These are phyloP conservation scores for Pezicula carpinea DNA, from an alignment of 2,329 filamentous ascomycete species.

Conservation along the genomic window DNA sequence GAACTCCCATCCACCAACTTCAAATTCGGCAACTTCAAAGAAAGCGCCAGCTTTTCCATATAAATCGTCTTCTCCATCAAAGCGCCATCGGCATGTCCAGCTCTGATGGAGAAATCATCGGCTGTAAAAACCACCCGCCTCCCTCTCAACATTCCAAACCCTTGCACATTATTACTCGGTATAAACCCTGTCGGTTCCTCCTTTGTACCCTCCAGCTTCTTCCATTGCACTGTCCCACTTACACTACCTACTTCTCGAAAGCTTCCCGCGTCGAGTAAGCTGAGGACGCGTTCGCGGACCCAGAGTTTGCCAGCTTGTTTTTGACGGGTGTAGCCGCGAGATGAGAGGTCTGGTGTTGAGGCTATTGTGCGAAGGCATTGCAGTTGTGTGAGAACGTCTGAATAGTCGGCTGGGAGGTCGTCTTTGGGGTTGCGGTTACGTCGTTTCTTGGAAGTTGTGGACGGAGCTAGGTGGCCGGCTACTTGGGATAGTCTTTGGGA, in stretches of 20 bases:
- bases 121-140: slow-evolving; percentile 56
- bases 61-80: slow-evolving; percentile 54
- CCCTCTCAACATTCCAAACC: slow-evolving; percentile 46
- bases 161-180: slow-evolving; percentile 60
- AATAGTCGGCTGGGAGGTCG: slow-evolving; percentile 54
- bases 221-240: slow-evolving; percentile 55
- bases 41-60: slow-evolving; percentile 56
- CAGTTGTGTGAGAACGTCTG: slow-evolving; percentile 56
- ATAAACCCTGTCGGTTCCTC: slow-evolving; percentile 47
- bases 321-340: slow-evolving; percentile 56
- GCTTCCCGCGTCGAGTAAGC: slow-evolving; percentile 49
- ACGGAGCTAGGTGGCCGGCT: slow-evolving; percentile 20
- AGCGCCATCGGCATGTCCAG: slow-evolving; percentile 60
- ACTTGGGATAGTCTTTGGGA: slow-evolving; percentile 28
- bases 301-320: slow-evolving; percentile 61
- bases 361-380: slow-evolving; percentile 45
- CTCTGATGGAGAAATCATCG: slow-evolving; percentile 59
- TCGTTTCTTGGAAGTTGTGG: slow-evolving; percentile 23
- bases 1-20: slow-evolving; percentile 62
- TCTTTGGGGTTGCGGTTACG: slow-evolving; percentile 26
- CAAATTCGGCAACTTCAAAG: slow-evolving; percentile 52
- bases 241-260: slow-evolving; percentile 58
- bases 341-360: slow-evolving; percentile 46
- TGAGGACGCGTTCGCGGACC: slow-evolving; percentile 56
- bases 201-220: slow-evolving; percentile 35